Conservation (phyloP, 2,329 filamentous ascomycete genomes). For the Aspergillus novofumigatus region DNA sequence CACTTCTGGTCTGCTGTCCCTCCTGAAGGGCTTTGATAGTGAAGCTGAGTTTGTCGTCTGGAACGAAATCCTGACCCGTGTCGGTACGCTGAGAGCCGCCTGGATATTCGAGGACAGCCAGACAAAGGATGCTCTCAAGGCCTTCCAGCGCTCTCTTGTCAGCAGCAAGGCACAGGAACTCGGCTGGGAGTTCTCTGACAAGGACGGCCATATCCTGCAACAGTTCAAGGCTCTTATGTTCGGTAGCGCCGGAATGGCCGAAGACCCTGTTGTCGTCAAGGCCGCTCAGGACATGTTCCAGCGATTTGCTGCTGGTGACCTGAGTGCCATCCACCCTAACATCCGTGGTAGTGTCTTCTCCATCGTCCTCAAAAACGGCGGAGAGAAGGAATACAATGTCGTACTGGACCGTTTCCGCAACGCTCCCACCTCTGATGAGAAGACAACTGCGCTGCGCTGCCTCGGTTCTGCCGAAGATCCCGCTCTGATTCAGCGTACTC, state of each 20-base stretch:
- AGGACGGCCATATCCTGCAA: slow-evolving; percentile 83
- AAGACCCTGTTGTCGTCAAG: slow-evolving; percentile 71
- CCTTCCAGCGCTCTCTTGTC: slow-evolving; percentile 75
- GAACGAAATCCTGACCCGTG: slow-evolving; percentile 80
- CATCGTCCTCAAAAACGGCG: slow-evolving; percentile 78
- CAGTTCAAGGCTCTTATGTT: slow-evolving; percentile 95
- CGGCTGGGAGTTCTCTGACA: slow-evolving; percentile 81
- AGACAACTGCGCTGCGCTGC: slow-evolving; percentile 81
- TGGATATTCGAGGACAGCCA: slow-evolving; percentile 84
- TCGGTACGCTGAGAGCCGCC: slow-evolving; percentile 73
- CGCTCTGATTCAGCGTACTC: slow-evolving; percentile 74
- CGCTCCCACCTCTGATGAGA: slow-evolving; percentile 77
- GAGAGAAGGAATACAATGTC: slow-evolving; percentile 78
- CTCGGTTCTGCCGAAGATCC: slow-evolving; percentile 75
- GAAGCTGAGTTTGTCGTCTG: slow-evolving; percentile 91
- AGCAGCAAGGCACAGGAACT: slow-evolving; percentile 77
- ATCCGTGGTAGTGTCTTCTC: slow-evolving; percentile 81
- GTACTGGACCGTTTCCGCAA: slow-evolving; percentile 71
- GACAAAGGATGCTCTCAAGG: slow-evolving; percentile 68
- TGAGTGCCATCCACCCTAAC: slow-evolving; percentile 82
- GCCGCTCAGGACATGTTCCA: slow-evolving; percentile 87
- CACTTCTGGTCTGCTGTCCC: slow-evolving; percentile 80
- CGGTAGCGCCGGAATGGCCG: slow-evolving; percentile 72
- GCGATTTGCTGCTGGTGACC: slow-evolving; percentile 76
- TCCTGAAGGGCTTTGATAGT: slow-evolving; percentile 75